phyloP scores from a whole-genome alignment of 176 grass and related monocot genomes.

The Oryza australiensis region DNA sequence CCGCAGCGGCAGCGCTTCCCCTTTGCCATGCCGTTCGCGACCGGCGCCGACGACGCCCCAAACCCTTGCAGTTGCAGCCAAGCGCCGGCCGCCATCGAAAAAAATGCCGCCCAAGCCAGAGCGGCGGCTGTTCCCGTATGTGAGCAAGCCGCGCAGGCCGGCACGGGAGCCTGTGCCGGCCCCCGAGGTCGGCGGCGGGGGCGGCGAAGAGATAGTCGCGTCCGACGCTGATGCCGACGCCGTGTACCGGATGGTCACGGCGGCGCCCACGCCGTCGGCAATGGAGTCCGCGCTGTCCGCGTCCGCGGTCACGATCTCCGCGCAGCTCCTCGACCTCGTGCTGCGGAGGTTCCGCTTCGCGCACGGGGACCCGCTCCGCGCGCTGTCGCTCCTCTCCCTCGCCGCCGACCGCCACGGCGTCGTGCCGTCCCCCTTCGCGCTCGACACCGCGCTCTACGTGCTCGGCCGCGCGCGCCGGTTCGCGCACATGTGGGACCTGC shows the following conservation, averaged over 20 bases:
- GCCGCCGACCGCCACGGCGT: slow-evolving; percentile 50
- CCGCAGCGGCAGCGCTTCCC: too few relatives aligned
- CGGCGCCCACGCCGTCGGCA: slow-evolving; percentile 50
- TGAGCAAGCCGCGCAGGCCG: slow-evolving; percentile 20
- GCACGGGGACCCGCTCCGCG: slow-evolving; percentile 71
- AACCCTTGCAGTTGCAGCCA: neutral
- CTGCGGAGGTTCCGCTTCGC: slow-evolving; percentile 77
- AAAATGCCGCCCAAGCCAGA: slow-evolving; percentile 38
- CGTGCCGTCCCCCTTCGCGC: slow-evolving; percentile 58
- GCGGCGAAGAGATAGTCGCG: neutral
- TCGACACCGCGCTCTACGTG: slow-evolving; percentile 85
- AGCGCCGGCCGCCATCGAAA: neutral
- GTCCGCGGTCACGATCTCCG: slow-evolving; percentile 50
- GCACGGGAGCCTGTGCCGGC: neutral
- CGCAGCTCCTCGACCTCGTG: slow-evolving; percentile 65
- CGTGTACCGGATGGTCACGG: slow-evolving; percentile 58
- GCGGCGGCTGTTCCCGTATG: slow-evolving; percentile 30
- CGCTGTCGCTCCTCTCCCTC: slow-evolving; percentile 72
- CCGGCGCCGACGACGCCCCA: slow-evolving; percentile 33
- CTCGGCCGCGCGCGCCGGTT: slow-evolving; percentile 74
- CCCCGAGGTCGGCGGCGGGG: neutral
- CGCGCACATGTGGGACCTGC: slow-evolving; percentile 55
- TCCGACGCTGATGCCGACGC: slow-evolving; percentile 38
- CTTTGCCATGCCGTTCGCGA: neutral
- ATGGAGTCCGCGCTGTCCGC: slow-evolving; percentile 50